Evolutionary conservation across 352 stramenopile genomes (phyloP), one percentile per base, ranked within the genome.

Genomic region (Pythium angustatum): DNA sequence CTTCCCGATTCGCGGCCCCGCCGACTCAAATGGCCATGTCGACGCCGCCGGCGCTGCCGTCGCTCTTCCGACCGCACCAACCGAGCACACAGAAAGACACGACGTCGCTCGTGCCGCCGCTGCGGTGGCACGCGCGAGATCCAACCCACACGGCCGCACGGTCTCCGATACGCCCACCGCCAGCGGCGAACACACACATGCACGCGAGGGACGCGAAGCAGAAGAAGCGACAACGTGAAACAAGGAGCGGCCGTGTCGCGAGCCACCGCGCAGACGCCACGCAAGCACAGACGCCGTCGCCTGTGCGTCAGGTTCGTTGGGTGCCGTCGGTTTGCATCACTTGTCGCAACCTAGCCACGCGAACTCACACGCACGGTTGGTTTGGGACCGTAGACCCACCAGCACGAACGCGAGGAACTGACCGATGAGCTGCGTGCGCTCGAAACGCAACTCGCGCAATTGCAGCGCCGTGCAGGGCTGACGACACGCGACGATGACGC

Each of bases 351-450:
- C n/a, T n/a, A n/a, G n/a, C n/a, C n/a, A n/a, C n/a, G n/a, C n/a
- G n/a, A n/a, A n/a, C n/a, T n/a, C n/a, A n/a, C n/a, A n/a, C n/a
- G n/a, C n/a, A n/a, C n/a, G n/a, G n/a, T n/a, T n/a, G n/a, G n/a
- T n/a, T 19, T 43, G 6, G 36, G 7, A 17, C 7, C 7, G 36
- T 5, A 5, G 36, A 43, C n/a, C n/a, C n/a, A n/a, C n/a, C n/a
- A 57, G 57, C 21, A 64, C 31, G 57, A 57, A 36, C 24, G 44
- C 33, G 40, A 63, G 2, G 17, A n/a, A 9, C 44, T 63, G 30
- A 21, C 12, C 12, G 44, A 63, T 5, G 43, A 63, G 43, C 26
- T 43, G 24, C 10, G 27, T 9, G 7, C n/a, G 15, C 47, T 64
- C 5, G 33, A 64, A n/a, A 11, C 15, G 33, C 43, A 58, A 19